phyloP scores from a whole-genome alignment of 306 rosid genomes.

The Crotalaria pallida region DNA sequence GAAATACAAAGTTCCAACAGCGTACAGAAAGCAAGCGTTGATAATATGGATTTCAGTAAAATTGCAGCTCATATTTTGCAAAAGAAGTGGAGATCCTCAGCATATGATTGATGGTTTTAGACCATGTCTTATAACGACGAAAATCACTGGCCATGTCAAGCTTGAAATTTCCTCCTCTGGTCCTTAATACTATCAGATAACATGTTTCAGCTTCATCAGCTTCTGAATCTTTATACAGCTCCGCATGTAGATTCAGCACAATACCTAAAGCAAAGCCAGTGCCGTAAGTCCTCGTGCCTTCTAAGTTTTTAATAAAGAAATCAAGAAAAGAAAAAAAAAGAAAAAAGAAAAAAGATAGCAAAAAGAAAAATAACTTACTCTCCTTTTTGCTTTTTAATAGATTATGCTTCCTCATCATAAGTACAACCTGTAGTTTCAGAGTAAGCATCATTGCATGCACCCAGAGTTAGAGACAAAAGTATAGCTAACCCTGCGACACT shows the following conservation, averaged over 20 bases:
- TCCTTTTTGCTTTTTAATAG: slow-evolving; percentile 61
- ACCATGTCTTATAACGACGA: slow-evolving; percentile 70
- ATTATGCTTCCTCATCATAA: slow-evolving; percentile 59
- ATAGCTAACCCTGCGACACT: not conserved
- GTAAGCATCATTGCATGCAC: slow-evolving; percentile 9
- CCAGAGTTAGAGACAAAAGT: not conserved
- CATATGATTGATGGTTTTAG: slow-evolving; percentile 69
- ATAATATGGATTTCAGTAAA: slow-evolving; percentile 18
- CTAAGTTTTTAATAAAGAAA: not conserved
- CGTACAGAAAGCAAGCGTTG: not conserved
- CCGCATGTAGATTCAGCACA: slow-evolving; percentile 60
- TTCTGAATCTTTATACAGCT: slow-evolving; percentile 66
- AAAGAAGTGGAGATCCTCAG: slow-evolving; percentile 62
- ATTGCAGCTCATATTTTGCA: slow-evolving; percentile 44
- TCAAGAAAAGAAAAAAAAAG: not conserved
- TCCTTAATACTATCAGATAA: slow-evolving; percentile 62
- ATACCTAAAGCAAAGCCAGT: slow-evolving; percentile 28
- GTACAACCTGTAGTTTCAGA: slow-evolving; percentile 52
- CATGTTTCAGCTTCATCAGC: slow-evolving; percentile 54
- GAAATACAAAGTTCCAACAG: slow-evolving; percentile 9
- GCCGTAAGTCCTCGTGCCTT: not conserved
- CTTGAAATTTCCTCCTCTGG: slow-evolving; percentile 76
- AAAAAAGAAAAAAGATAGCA: not conserved
- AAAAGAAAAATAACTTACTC: slow-evolving; percentile 47
- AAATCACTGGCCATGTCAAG: slow-evolving; percentile 77